Base-by-base conservation (phyloP, 306 rosid genomes). In the Mimosa bimucronata region DNA sequence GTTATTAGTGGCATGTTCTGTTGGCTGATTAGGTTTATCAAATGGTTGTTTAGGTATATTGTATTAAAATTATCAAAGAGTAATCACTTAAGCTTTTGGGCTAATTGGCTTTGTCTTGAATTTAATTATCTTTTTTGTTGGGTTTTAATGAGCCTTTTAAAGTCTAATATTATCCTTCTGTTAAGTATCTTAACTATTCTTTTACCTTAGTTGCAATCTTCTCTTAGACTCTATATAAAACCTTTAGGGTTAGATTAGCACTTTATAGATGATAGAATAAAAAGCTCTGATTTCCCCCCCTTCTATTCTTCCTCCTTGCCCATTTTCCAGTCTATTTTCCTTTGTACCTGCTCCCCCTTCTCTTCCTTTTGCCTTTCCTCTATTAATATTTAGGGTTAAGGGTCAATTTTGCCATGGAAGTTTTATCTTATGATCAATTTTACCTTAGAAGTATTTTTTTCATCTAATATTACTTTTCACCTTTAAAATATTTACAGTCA, bases 11-110 rank as follows among this genome's bases (percentile, higher is more conserved):
- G 55, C 57, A 73, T 77, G 40, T 11, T 46, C 66, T 67, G 38
- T 61, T 68, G 55, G 61, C 31, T 69, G 19, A 46, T 77, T 29
- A 66, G 76, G 64, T 66, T 68, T 77, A 68, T 73, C 78, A 34
- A 66, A 66, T 19, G 46, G 15, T 34, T 15, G 8, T 37, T 64
- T 64, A 30, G 69, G 29, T n/a, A n/a, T 10, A 34, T 66, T 34
- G 9, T 34, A 19, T 8, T 34, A 18, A 34, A 66, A 31, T 21
- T 16, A 18, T 66, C 12, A 40, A 34, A 8, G 28, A 66, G 34
- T 6, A 34, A 14, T 6, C 2, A 14, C 42, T 64, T 6, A 15
- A 64, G 21, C 41, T 30, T 64, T 30, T 30, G 69, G 19, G 69
- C 21, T 55, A n/a, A 7, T 52, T 19, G 25, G 25, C 9, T 52